These are phyloP conservation scores for Hymenoscyphus linearis DNA, from an alignment of 2,329 filamentous ascomycete genomes.

Conservation along the genomic window DNA sequence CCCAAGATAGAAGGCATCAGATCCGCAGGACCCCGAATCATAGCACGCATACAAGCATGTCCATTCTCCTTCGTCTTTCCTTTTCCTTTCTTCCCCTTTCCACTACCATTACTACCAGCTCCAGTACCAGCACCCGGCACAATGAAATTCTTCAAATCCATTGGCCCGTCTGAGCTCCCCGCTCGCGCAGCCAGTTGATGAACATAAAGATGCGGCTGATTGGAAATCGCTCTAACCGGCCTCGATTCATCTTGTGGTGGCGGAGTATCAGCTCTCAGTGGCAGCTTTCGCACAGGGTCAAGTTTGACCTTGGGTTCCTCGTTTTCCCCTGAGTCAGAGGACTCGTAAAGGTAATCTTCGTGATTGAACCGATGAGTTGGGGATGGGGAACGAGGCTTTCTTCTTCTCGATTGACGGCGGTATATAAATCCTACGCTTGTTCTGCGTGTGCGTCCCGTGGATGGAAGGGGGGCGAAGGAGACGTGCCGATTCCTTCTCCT, in stretches of 20 bases:
- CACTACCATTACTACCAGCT: not conserved
- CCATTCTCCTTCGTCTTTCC: not conserved
- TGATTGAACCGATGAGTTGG: not conserved
- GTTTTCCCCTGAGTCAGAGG: not conserved
- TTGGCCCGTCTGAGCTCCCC: not conserved
- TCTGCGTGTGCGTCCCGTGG: not conserved
- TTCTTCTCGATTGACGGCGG: not conserved
- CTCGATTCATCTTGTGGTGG: not conserved
- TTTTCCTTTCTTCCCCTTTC: not conserved
- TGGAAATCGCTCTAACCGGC: not conserved
- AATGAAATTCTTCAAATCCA: not conserved
- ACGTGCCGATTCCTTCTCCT: not conserved
- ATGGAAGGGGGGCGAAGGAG: not conserved
- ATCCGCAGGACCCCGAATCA: not conserved
- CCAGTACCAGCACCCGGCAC: not conserved
- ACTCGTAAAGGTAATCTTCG: not conserved
- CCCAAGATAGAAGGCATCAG: too few species aligned
- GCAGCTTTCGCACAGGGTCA: not conserved
- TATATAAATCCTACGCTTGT: not conserved
- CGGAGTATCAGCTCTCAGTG: not conserved
- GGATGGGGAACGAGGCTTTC: not conserved
- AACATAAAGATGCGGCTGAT: not conserved
- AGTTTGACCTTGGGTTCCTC: not conserved
- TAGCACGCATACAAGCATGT: not conserved
- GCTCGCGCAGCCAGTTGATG: not conserved